phyloP scores from a whole-genome alignment of 306 rosid genomes.

The Prunus fruticosa region DNA sequence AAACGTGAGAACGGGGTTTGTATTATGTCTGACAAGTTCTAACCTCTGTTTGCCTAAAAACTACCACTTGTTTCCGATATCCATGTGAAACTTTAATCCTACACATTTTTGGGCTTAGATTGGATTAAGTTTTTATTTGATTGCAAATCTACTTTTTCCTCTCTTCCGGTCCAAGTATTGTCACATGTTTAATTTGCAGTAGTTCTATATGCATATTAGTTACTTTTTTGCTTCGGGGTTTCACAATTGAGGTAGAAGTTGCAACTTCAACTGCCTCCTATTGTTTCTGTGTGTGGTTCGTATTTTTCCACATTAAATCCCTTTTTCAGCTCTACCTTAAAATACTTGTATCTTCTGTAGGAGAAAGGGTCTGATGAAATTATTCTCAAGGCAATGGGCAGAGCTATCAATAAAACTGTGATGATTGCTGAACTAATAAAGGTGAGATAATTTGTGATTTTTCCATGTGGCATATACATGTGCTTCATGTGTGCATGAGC shows the following conservation, averaged over 20 bases:
- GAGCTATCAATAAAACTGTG: conserved; percentile 88
- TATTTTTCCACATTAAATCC: background rate
- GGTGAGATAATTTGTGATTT: conserved; percentile 41
- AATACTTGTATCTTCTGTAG: conserved; percentile 30
- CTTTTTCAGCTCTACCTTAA: background rate
- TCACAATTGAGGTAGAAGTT: background rate
- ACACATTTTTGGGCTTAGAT: too few species aligned
- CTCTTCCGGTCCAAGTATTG: too few species aligned
- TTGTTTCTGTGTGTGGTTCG: background rate
- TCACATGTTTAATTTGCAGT: too few species aligned
- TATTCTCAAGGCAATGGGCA: conserved; percentile 88
- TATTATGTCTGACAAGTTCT: too few species aligned
- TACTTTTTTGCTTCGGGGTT: background rate
- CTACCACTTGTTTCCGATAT: too few species aligned
- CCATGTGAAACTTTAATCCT: too few species aligned
- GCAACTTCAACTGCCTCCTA: background rate
- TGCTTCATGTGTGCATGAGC: background rate
- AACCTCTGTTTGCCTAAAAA: too few species aligned
- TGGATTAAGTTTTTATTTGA: too few species aligned
- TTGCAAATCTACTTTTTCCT: too few species aligned
- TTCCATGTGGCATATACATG: background rate
- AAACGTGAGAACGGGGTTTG: too few species aligned
- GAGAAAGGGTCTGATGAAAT: conserved; percentile 74
- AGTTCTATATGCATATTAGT: background rate
- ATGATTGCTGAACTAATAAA: conserved; percentile 82